phyloP scores from a whole-genome alignment of 2,329 filamentous ascomycete species.

The Sclerotinia nivalis region DNA sequence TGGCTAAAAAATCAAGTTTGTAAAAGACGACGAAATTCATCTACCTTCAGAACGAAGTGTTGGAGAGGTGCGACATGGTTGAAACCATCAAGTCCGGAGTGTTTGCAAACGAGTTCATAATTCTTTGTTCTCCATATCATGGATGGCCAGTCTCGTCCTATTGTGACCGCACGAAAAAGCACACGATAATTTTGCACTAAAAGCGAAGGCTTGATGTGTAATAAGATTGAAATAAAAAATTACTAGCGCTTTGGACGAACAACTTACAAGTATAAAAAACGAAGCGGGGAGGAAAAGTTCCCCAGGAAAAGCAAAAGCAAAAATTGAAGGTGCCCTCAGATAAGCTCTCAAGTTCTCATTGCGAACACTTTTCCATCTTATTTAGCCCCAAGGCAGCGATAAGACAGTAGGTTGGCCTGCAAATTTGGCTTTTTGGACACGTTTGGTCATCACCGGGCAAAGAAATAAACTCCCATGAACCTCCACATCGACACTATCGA shows the following conservation, averaged over 20 bases:
- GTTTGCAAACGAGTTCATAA: background rate
- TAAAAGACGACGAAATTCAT: background rate
- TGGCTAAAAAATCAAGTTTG: too few species aligned
- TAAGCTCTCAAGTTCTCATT: conserved; percentile 46
- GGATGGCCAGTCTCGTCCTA: background rate
- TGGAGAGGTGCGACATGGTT: background rate
- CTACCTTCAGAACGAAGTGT: background rate
- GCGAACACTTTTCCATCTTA: conserved; percentile 39
- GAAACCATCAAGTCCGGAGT: background rate
- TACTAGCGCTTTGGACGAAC: background rate
- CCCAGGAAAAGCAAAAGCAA: background rate
- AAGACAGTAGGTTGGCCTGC: conserved; percentile 41
- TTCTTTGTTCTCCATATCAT: conserved; percentile 3
- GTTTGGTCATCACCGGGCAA: conserved; percentile 43
- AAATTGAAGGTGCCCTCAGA: conserved; percentile 41
- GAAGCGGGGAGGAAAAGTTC: background rate
- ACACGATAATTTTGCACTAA: background rate
- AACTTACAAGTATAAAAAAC: background rate
- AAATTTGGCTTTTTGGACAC: conserved; percentile 45
- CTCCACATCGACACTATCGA: conserved; percentile 24
- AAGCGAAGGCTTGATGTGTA: background rate
- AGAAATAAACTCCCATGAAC: conserved; percentile 27
- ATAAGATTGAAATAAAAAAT: background rate
- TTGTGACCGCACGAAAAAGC: background rate
- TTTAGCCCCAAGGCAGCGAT: conserved; percentile 27